Evolutionary conservation across 495 filamentous ascomycete species (phyloP).

Genomic region (Astrocystis sublimbata): DNA sequence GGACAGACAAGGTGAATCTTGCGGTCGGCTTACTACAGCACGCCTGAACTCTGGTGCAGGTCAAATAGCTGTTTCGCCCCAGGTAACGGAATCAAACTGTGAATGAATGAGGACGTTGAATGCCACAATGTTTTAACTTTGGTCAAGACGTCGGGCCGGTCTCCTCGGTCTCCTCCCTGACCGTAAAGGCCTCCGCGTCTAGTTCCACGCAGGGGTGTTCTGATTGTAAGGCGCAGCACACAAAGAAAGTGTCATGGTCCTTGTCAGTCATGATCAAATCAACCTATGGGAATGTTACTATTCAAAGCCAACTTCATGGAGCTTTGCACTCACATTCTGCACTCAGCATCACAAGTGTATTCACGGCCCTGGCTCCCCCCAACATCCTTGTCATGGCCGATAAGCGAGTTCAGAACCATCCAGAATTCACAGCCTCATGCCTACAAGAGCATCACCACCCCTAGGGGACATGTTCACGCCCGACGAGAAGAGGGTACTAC

Average conservation of each 20-base stretch:
- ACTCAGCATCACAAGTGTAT: neutral
- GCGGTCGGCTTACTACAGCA: neutral
- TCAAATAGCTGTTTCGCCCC: neutral
- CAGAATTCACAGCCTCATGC: neutral
- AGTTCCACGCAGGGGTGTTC: neutral
- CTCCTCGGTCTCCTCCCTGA: neutral
- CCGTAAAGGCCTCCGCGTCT: neutral
- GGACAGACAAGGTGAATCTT: neutral
- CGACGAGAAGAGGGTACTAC: conserved; percentile 7
- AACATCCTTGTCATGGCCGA: neutral
- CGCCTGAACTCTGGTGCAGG: neutral
- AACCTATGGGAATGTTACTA: neutral
- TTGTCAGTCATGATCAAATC: neutral
- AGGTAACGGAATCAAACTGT: neutral
- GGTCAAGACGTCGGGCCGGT: neutral
- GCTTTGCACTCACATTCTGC: neutral
- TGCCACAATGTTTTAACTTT: neutral
- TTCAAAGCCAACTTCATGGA: neutral
- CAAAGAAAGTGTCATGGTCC: neutral
- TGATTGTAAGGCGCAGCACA: neutral
- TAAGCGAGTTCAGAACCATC: neutral
- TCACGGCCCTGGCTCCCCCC: neutral
- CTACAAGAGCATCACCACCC: neutral
- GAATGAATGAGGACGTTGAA: neutral
- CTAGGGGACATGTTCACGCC: neutral